phyloP scores from a whole-genome alignment of 108 stramenopile species.

The Nitzschia palea region DNA sequence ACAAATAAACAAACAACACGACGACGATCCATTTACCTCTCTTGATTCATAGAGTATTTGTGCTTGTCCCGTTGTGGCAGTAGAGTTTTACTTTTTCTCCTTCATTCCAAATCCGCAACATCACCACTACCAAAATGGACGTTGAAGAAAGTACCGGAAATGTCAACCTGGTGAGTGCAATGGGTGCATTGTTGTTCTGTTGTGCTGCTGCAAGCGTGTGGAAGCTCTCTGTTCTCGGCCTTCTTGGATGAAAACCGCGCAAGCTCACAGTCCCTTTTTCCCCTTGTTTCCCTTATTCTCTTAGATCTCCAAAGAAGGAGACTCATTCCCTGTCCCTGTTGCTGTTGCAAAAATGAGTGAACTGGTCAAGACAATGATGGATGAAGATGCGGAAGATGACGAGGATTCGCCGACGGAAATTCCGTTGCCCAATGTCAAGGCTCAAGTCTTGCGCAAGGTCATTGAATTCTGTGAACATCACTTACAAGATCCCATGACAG shows the following conservation, averaged over 20 bases:
- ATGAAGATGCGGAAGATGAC: constrained; percentile 80
- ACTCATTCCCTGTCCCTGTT: constrained; percentile 88
- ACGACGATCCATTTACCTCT: not conserved
- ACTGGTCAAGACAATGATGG: constrained; percentile 98
- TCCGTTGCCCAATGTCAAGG: constrained; percentile 98
- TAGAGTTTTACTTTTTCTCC: too few relatives aligned
- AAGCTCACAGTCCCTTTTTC: too few relatives aligned
- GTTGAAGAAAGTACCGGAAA: constrained; percentile 30
- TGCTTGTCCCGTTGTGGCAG: too few relatives aligned
- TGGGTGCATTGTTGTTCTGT: too few relatives aligned
- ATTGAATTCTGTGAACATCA: constrained; percentile 98
- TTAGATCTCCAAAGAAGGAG: constrained; percentile 96
- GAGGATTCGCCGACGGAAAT: constrained; percentile 93
- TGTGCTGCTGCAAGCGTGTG: too few relatives aligned
- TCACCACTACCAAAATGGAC: constrained; percentile 23
- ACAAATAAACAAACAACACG: not conserved
- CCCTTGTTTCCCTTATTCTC: not conserved
- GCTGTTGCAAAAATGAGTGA: constrained; percentile 96
- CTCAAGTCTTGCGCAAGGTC: constrained; percentile 93
- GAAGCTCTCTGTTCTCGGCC: too few relatives aligned
- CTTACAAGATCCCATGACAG: constrained; percentile 93
- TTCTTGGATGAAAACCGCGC: too few relatives aligned
- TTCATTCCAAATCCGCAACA: too few relatives aligned
- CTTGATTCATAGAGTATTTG: not conserved
- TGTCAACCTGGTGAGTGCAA: constrained; percentile 30